phyloP scores from a whole-genome alignment of 441 rosid genomes.

The Corymbia citriodora region DNA sequence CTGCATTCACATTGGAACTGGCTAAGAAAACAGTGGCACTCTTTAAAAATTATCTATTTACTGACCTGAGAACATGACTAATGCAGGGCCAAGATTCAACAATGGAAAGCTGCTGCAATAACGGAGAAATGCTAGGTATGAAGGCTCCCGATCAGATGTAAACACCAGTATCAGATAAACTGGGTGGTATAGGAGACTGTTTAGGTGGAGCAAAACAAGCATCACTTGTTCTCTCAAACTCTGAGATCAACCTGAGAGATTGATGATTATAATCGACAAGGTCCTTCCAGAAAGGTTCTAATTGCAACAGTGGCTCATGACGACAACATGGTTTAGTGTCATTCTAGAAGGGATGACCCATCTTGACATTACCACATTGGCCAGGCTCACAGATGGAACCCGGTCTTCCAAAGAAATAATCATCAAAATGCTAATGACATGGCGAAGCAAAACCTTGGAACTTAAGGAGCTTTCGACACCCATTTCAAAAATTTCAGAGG shows the following conservation, averaged over 20 bases:
- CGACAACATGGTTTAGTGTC: rapidly evolving
- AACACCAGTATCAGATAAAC: rapidly evolving
- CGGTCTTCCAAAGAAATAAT: not conserved
- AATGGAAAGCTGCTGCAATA: not conserved
- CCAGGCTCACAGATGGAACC: not conserved
- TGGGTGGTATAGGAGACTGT: rapidly evolving
- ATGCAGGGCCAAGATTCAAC: rapidly evolving
- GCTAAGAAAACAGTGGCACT: too few relatives aligned
- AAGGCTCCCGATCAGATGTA: not conserved
- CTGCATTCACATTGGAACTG: too few relatives aligned
- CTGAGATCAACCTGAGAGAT: not conserved
- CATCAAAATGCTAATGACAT: not conserved
- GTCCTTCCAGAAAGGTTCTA: not conserved
- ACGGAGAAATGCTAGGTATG: not conserved
- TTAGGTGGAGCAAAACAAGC: rapidly evolving
- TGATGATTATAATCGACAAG: not conserved
- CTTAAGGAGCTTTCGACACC: not conserved
- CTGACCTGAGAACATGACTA: too few relatives aligned
- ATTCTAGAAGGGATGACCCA: not conserved
- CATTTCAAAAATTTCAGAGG: not conserved
- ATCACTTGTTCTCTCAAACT: rapidly evolving
- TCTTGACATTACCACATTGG: rapidly evolving
- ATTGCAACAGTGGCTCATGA: rapidly evolving
- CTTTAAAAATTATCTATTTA: too few relatives aligned
- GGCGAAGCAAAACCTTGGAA: not conserved